Evolutionary conservation across 192 early-diverging fungal species (phyloP), one percentile per base, ranked within the genome.

Genomic region (Umbelopsis sp.): DNA sequence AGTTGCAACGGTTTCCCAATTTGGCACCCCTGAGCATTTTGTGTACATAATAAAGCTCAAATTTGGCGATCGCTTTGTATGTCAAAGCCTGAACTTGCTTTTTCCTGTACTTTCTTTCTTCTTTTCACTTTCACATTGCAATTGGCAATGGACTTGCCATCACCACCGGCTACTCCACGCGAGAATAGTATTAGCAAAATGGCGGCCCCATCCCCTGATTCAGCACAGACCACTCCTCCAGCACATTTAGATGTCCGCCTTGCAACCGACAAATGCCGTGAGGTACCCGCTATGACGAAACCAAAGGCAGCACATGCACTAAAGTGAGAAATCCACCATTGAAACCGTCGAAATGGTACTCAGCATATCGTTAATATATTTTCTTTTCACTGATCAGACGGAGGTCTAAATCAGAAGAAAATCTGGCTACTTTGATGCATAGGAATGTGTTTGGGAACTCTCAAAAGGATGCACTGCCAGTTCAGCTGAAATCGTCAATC

Each of bases 1-100:
- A 61, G 55, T 52, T 52, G 55, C 25, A 61, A 35, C 25, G 30
- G 7, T 35, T 30, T 35, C 55, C 27, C 55, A 61, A 61, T 35
- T 11, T 11, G 33, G 30, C 13, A 12, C 55, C 55, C 55, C 55
- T 61, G 55, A 61, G 55, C 55, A 61, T 35, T 41, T 61, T 61
- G 55, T 61, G 55, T 61, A 61, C 55, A 61, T 35, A 35, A 61
- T 35, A 61, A 61, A 61, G 30, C 15, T 61, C 55, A 61, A 61
- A 61, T 61, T 61, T 61, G 55, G 55, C 55, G 55, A 61, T 61
- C 55, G 33, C 55, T 61, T 61, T 61, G 55, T 61, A 35, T 35
- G 55, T 35, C 30, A 61, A 30, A 61, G 55, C 55, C 16, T 61
- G 55, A 61, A 35, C 25, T 61, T 61, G 55, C 23, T 30, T 61